Percentiles rank a stretch among this genome's conserved stretches.
These are phyloP conservation scores for Mesembryanthemum crystallinum DNA, from an alignment of 148 eudicot species.

Conservation along the genomic window DNA sequence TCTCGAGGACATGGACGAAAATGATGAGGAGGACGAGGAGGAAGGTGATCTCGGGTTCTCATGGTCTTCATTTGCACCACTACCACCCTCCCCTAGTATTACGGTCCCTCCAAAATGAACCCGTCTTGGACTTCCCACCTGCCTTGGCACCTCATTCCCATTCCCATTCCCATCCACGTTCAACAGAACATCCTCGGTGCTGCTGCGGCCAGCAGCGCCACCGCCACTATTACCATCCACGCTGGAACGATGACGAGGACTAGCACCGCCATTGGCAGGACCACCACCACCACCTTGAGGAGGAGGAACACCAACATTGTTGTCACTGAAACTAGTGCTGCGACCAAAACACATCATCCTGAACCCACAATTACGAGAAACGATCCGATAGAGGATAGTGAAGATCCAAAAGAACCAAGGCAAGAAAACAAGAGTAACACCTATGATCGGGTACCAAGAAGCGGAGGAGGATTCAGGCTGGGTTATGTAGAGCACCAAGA, in stretches of 20 bases:
- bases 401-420: slow-evolving; percentile 51
- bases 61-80: not conserved
- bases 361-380: slow-evolving; percentile 41
- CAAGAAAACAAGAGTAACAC: slow-evolving; percentile 35
- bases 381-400: slow-evolving; percentile 35
- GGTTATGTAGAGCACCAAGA: slow-evolving; percentile 36
- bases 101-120: slow-evolving; percentile 38
- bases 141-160: not conserved
- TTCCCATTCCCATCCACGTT: slow-evolving; percentile 3
- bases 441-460: slow-evolving; percentile 29
- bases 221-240: not conserved
- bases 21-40: slow-evolving; percentile 23
- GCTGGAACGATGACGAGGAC: not conserved
- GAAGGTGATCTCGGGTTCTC: slow-evolving; percentile 12
- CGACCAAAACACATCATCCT: slow-evolving; percentile 34
- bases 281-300: not conserved
- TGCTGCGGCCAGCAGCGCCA: not conserved
- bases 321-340: not conserved
- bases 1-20: slow-evolving; percentile 16
- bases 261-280: slow-evolving; percentile 3
- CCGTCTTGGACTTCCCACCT: slow-evolving; percentile 24
- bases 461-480: slow-evolving; percentile 22
- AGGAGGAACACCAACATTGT: not conserved
- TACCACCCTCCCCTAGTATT: slow-evolving; percentile 24
- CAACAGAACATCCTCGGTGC: not conserved